Evolutionary conservation across 2,329 filamentous ascomycete genomes (phyloP), one percentile per base, ranked within the genome.

Genomic region (Alternaria atra): DNA sequence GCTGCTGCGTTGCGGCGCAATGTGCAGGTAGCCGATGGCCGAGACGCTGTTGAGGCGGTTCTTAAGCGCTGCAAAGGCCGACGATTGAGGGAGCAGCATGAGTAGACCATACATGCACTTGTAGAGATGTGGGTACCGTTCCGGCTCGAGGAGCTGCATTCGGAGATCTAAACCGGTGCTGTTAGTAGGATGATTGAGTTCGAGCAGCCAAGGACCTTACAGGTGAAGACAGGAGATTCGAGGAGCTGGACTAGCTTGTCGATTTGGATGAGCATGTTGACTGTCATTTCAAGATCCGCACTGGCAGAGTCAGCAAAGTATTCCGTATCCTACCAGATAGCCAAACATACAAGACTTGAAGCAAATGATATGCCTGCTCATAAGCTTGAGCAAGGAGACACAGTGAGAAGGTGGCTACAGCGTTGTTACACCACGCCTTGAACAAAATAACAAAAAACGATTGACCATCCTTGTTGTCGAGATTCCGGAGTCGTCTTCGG

Each of bases 51-150:
- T 98, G 52, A 99, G 86, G 42, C 95, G 89, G 76, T 99, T 99
- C 78, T 97, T 98, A 58, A 99, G 84, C 2, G 95, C 94, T 29
- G 94, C 95, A 80, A 99, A 99, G 8, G 95, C 96, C 29, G 93
- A 96, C 15, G 94, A 98, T 80, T 99, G 95, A 0, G 95, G 95
- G n/a, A 99, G 86, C 17, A 99, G 89, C 95, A 99, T 99, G 55
- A 99, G 84, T 46, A 99, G 87, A 9, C 95, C 95, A 74, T 98
- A 99, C 50, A 99, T 88, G 80, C 95, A 99, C 81, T 97, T 97
- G 84, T 99, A 98, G 2, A 99, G 84, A 76, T 97, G 92, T 2
- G 95, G 95, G 69, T 94, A 94, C 77, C 91, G 93, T 76, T 99
- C 96, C 1, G 95, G 95, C 76, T 99, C 95, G 8, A 99, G 87